Evolutionary conservation across 306 rosid genomes (phyloP), one percentile per base, ranked within the genome.

Genomic region (Citrullus amarus): DNA sequence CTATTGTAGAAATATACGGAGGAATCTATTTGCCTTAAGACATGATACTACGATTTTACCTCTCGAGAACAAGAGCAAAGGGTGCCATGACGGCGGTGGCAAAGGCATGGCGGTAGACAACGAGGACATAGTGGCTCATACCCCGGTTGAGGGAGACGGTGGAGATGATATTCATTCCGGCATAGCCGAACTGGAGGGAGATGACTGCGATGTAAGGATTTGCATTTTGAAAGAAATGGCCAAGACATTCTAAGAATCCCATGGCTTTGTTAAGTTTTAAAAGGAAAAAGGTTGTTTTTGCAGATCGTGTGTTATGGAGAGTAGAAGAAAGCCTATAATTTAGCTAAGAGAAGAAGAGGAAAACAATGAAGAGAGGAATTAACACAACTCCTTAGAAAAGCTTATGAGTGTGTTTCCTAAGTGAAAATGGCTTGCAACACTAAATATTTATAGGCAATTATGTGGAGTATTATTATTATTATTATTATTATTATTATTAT

Each of bases 81-180:
- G 99, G 99, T 48, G 98, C 98, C 68, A 96, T 87, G 20, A 86
- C 96, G 0, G 87, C 93, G 0, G 97, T 89, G 79, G 99, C 99
- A 79, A 96, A 91, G 73, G 97, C 95, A 7, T 96, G 99, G 13
- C 99, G 78, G 65, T 96, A 96, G 57, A 91, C 97, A 36, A 92
- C 93, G 75, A 96, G 98, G 17, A 91, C 98, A 38, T 88, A 96
- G 78, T 92, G 99, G 77, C 93, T 96, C 96, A 92, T 90, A 4
- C 99, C 98, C 2, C 93, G 90, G 89, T 87, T 89, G 77, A 96
- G 93, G 6, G 97, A 92, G 4, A 91, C 93, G 77, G 86, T 91
- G 4, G 97, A 92, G 80, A 96, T 91, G 69, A 96, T 91, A 83
- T 87, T 92, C 99, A 96, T 96, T 0, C 99, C 99, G 2, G 99